Evolutionary conservation across 768 basidiomycete genomes (phyloP), one percentile per base, ranked within the genome.

Genomic region (Galerina sulciceps): DNA sequence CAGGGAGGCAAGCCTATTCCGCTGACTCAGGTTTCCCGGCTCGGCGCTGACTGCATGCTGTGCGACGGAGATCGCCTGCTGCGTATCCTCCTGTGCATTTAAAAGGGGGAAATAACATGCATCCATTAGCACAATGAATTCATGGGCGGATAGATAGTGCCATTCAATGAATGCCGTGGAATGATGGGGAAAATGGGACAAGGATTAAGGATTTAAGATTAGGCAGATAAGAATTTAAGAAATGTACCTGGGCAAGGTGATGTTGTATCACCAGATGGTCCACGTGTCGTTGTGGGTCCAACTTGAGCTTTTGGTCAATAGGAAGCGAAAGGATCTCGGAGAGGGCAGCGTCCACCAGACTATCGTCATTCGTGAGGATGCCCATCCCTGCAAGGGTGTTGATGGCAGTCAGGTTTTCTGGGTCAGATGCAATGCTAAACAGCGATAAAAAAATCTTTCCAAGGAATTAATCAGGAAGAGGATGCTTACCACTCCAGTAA

Each of bases 351-450:
- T 96, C 93, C 22, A 95, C 81, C 17, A 97, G 81, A 36, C 81
- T 82, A 35, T 90, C 87, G 65, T 96, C 94, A 35, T 81, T 79
- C 3, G 89, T 89, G 53, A 95, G 73, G 55, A 94, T 86, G 10
- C 93, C 94, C 85, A 97, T 94, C n/a, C 90, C 91, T 0, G 91
- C 91, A 1, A 98, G 82, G 0, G 88, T 83, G 45, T 89, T 91
- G 70, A 96, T 90, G 1, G 93, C 93, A 53, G 83, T 79, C 49
- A 94, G 69, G 67, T 95, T 93, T 60, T 89, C 89, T 0, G 89
- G 82, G 68, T 96, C 91, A 22, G 80, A 72, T 0, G 88, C 80
- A 62, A 97, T 89, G 66, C 95, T 96, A 63, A 17, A 53, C 23
- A 46, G 26, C 9, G 51, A 14, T 43, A 31, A 49, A 58, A 18